Evolutionary conservation across 305 asterid genomes (phyloP).

Genomic region (Striga hermonthica): DNA sequence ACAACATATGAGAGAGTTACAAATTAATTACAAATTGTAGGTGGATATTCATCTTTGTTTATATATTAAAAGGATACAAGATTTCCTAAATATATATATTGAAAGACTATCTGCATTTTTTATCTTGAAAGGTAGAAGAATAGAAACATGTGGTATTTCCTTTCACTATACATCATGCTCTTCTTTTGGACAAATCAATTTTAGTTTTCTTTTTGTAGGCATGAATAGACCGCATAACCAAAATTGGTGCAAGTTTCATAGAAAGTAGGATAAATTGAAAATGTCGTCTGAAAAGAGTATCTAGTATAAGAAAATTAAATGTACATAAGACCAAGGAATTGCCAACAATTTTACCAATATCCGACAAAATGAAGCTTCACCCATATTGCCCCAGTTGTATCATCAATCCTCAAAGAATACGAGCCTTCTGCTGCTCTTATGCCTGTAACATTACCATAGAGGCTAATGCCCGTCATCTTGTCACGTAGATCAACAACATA

Average conservation of each 20-base stretch:
- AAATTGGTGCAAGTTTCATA: too few relatives aligned
- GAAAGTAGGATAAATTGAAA: too few relatives aligned
- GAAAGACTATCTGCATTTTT: neutral
- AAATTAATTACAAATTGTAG: neutral
- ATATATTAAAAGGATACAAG: neutral
- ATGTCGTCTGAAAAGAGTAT: neutral
- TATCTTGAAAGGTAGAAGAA: too few relatives aligned
- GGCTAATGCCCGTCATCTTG: constrained; percentile 92
- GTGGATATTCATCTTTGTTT: neutral
- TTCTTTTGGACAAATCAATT: neutral
- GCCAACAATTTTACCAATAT: constrained; percentile 56
- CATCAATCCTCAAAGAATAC: constrained; percentile 65
- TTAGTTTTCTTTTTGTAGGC: neutral
- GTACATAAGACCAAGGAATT: constrained; percentile 12
- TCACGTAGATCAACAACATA: constrained; percentile 72
- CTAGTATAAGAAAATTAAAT: constrained; percentile 9
- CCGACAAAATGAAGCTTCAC: constrained; percentile 62
- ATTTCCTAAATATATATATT: neutral
- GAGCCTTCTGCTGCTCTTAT: constrained; percentile 45
- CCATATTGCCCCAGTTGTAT: constrained; percentile 79
- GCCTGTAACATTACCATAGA: constrained; percentile 65
- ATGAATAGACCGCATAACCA: too few relatives aligned
- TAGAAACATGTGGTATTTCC: too few relatives aligned
- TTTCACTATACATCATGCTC: neutral
- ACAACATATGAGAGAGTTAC: constrained; percentile 15